These are phyloP conservation scores for Mycena galericulata DNA, from an alignment of 768 basidiomycete species.

Conservation along the genomic window DNA sequence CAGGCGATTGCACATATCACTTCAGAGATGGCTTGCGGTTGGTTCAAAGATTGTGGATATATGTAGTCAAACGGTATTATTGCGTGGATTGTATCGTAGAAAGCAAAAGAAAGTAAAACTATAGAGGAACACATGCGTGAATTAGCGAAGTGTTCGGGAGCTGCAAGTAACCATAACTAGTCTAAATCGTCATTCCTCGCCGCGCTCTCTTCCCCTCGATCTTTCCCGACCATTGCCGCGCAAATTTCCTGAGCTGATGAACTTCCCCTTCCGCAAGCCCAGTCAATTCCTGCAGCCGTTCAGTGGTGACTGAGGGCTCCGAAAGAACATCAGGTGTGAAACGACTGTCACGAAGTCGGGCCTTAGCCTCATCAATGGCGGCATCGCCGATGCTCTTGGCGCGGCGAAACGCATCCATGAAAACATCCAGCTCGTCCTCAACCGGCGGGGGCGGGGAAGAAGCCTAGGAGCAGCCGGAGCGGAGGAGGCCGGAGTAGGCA, in stretches of 20 bases:
- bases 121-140: constrained; percentile 8
- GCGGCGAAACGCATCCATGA: constrained; percentile 5
- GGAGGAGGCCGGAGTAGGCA: not conserved
- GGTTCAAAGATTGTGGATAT: constrained; percentile 35
- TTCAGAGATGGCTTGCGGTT: constrained; percentile 29
- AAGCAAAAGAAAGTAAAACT: constrained; percentile 3
- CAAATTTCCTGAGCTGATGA: constrained; percentile 10
- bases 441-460: constrained; percentile 4
- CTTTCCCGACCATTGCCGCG: not conserved
- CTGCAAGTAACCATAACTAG: not conserved
- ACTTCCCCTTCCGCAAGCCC: constrained; percentile 10
- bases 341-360: not conserved
- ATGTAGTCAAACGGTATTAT: constrained; percentile 6
- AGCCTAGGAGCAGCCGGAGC: no score
- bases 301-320: not conserved
- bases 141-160: not conserved
- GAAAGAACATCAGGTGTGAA: constrained; percentile 5
- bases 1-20: constrained; percentile 25
- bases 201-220: constrained; percentile 12
- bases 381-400: not conserved
- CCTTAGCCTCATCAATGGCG: not conserved
- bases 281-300: constrained; percentile 3
- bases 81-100: not conserved
- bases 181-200: not conserved
- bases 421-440: constrained; percentile 10